phyloP scores from a whole-genome alignment of 495 filamentous ascomycete genomes.

The Thozetella sp. region DNA sequence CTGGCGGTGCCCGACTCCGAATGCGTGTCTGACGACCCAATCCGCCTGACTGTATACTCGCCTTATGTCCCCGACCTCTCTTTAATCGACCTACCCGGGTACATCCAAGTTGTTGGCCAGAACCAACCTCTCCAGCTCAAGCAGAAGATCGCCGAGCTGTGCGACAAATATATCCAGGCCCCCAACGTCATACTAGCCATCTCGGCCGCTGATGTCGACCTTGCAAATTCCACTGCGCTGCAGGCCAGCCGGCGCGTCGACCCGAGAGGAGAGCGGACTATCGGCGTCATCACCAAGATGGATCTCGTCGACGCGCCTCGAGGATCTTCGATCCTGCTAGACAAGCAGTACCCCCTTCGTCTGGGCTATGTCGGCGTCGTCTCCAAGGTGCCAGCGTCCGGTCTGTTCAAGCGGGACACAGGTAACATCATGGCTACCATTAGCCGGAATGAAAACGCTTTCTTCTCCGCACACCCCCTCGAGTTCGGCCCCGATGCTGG shows the following conservation, averaged over 20 bases:
- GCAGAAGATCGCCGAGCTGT: slow-evolving; percentile 93
- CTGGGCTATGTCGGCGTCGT: slow-evolving; percentile 98
- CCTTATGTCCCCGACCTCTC: slow-evolving; percentile 95
- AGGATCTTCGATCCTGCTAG: slow-evolving; percentile 74
- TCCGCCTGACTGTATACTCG: slow-evolving; percentile 92
- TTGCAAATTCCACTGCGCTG: slow-evolving; percentile 94
- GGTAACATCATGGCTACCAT: slow-evolving; percentile 82
- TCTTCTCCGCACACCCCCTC: slow-evolving; percentile 79
- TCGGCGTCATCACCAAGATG: slow-evolving; percentile 99
- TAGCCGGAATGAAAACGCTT: slow-evolving; percentile 83
- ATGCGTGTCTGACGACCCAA: slow-evolving; percentile 95
- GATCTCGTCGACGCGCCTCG: slow-evolving; percentile 88
- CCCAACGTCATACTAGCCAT: slow-evolving; percentile 98
- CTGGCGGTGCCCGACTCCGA: slow-evolving; percentile 85
- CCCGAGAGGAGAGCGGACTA: slow-evolving; percentile 91
- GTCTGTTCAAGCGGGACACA: slow-evolving; percentile 82
- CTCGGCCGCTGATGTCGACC: slow-evolving; percentile 94
- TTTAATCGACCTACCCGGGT: slow-evolving; percentile 93
- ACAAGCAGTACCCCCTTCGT: slow-evolving; percentile 91
- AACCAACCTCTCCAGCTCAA: slow-evolving; percentile 93
- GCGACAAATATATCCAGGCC: slow-evolving; percentile 96
- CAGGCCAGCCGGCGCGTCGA: slow-evolving; percentile 90
- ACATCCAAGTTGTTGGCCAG: slow-evolving; percentile 90
- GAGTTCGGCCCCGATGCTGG: slow-evolving; percentile 77
- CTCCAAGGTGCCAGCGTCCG: slow-evolving; percentile 70